Evolutionary conservation across 805 yeast species (phyloP), one percentile per base, ranked within the genome.

Genomic region (Starmera quercuum): DNA sequence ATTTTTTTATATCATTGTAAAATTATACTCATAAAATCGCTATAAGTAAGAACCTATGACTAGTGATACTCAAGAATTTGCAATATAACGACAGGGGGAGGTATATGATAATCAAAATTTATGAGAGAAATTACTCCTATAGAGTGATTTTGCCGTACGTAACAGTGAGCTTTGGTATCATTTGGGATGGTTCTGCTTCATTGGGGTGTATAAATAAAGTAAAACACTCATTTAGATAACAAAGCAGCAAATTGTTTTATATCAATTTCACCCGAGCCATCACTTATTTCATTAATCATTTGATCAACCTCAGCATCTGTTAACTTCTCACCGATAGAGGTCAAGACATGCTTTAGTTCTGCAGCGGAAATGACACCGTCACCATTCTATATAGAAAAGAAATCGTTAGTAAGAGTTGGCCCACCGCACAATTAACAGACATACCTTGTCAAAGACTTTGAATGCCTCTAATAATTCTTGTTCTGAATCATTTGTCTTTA

Each of bases 391-490:
- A n/a, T n/a, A n/a, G n/a, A n/a, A n/a, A 80, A 74, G 5, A 9
- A n/a, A 12, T 6, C n/a, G 26, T 30, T 30, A 30, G 32, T 30
- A n/a, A n/a, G n/a, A 21, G 3, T 21, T 16, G 15, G 21, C 4
- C 22, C 9, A 9, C 12, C 13, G 10, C 14, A n/a, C 64, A 36
- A n/a, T n/a, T n/a, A n/a, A n/a, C n/a, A n/a, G n/a, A n/a, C n/a
- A n/a, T n/a, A n/a, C n/a, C n/a, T 71, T 63, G 67, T 92, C 98
- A 56, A 92, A 92, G 26, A 92, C 98, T 65, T 88, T 90, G 73
- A 92, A 92, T 11, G 98, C 98, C 64, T 92, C 98, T 44, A 90
- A 75, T 45, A 92, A 78, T 63, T 92, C 98, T 50, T 94, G 97
- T 64, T 92, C 97, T 24, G 92, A 81, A 59, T 92, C 98, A 41